Conservation (phyloP, 306 rosid species). For the Prinsepia uniflora region DNA sequence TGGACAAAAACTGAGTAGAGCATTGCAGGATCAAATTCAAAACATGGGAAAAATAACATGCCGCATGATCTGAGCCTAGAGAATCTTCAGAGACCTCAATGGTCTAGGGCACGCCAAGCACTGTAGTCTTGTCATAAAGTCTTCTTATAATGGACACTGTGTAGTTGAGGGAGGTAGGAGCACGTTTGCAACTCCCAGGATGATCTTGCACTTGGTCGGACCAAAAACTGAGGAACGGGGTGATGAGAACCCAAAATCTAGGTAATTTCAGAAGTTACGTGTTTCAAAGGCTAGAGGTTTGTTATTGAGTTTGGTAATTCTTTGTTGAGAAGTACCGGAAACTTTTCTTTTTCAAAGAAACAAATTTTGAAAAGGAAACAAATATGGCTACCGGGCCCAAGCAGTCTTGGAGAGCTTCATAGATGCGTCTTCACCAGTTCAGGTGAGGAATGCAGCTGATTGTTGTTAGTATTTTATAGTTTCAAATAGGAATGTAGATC, state of each 20-base stretch:
- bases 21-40: too few species aligned
- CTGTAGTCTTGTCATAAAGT: conserved; percentile 23
- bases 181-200: conserved; percentile 79
- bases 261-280: conserved; percentile 83
- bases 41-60: background rate
- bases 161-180: conserved; percentile 61
- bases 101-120: conserved; percentile 28
- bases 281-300: conserved; percentile 34
- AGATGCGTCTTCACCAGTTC: background rate
- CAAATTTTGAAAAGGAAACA: background rate
- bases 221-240: conserved; percentile 39
- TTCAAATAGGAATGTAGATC: background rate
- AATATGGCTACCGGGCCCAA: background rate
- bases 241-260: conserved; percentile 71
- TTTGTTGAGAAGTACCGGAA: background rate
- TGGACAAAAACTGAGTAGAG: too few species aligned
- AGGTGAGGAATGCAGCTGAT: background rate
- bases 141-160: conserved; percentile 29
- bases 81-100: conserved; percentile 37
- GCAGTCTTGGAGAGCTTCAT: too few species aligned
- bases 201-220: conserved; percentile 55
- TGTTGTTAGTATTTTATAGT: background rate
- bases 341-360: background rate
- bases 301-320: background rate
- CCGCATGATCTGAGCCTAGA: conserved; percentile 33